Base-by-base conservation (phyloP, 257 asterid genomes). In the Scutellaria galericulata region DNA sequence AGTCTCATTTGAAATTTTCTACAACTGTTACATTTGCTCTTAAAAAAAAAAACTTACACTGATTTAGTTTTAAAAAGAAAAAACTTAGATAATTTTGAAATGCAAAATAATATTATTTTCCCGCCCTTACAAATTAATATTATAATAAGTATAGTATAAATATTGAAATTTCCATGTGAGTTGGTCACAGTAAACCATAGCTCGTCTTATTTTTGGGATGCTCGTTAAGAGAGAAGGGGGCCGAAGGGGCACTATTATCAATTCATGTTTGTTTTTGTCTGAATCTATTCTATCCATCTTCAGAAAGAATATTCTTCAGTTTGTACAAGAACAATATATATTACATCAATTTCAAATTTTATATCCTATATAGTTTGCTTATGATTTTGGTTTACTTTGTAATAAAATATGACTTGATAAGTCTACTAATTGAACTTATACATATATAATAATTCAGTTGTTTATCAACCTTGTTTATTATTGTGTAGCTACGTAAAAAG, bases 141-240 rank as follows among this genome's bases (percentile, higher is more conserved):
- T 47, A 15, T 27, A 7, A 41, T 47, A 42, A 9, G 6, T 50
- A 13, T n/a, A 22, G 47, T 71, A 66, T 54, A 64, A 53, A 71
- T 66, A 66, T 57, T 86, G 75, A 81, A 81, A 72, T 40, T 72
- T 83, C 78, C 84, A 77, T 78, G 77, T 83, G 80, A 79, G 76
- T 37, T 73, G 11, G 62, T 68, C 66, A 66, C 69, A 57, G n/a
- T 45, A 62, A 70, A 61, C 54, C 20, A n/a, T 39, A 64, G 66
- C 53, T 60, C 65, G 63, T 45, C 60, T 77, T 37, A 77, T 24
- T 77, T 80, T 73, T 55, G 75, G 79, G 81, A 75, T 77, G 78
- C 78, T 70, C 70, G 44, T 48, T 15, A 24, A 44, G 24, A 51
- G 62, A 71, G 35, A 40, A 41, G 63, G 44, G 82, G 81, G 84